These are phyloP conservation scores for Phytophthora melonis DNA, from an alignment of 352 stramenopile genomes.

Conservation along the genomic window DNA sequence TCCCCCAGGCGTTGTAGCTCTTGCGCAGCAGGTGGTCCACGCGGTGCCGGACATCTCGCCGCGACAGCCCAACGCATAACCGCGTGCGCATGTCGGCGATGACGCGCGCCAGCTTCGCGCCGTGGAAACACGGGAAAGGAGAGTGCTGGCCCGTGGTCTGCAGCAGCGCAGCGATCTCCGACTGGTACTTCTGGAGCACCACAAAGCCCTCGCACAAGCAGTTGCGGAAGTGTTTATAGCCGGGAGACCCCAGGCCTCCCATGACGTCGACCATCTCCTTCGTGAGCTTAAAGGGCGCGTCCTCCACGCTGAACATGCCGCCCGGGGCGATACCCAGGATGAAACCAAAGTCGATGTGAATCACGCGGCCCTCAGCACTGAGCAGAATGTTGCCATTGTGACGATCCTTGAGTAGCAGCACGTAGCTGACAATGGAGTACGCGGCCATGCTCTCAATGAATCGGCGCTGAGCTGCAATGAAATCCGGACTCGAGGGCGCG, in stretches of 20 bases:
- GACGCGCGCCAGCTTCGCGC: constrained; percentile 61
- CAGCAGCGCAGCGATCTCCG: constrained; percentile 94
- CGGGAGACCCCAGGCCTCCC: constrained; percentile 87
- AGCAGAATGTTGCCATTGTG: constrained; percentile 99
- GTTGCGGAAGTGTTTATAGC: constrained; percentile 92
- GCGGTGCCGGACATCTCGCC: constrained; percentile 68
- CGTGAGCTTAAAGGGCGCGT: constrained; percentile 99
- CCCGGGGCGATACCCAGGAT: constrained; percentile 98
- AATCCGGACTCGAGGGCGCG: constrained; percentile 46
- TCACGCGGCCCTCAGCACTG: constrained; percentile 94
- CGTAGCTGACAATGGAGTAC: constrained; percentile 98
- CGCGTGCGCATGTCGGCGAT: constrained; percentile 72
- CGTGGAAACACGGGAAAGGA: constrained; percentile 95
- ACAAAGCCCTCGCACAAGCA: constrained; percentile 95
- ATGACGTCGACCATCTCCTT: constrained; percentile 98
- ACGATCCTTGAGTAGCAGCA: constrained; percentile 98
- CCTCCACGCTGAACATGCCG: constrained; percentile 97
- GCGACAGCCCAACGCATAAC: constrained; percentile 76
- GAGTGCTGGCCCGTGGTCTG: constrained; percentile 96
- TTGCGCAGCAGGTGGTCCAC: constrained; percentile 88
- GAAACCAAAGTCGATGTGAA: constrained; percentile 99
- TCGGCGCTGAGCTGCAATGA: constrained; percentile 86
- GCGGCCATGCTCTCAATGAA: constrained; percentile 96
- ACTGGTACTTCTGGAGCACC: constrained; percentile 93
- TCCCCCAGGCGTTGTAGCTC: constrained; percentile 91